Evolutionary conservation across 2,329 filamentous ascomycete genomes (phyloP).

Genomic region (Venturiaceae sp.): DNA sequence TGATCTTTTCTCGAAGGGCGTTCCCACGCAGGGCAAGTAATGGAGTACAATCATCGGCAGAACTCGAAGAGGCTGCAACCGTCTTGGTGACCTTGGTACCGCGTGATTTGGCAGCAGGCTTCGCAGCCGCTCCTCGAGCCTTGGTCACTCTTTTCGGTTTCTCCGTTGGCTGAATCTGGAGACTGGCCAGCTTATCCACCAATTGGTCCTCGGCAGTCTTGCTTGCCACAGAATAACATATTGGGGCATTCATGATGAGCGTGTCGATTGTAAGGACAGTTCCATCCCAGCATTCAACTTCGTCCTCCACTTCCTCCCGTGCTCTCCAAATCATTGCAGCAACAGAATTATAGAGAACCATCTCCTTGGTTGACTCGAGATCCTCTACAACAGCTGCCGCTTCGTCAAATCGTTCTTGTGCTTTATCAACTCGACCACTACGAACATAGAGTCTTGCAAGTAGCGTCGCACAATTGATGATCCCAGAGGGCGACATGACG

Average conservation of each 20-base stretch:
- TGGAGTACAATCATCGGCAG: not conserved
- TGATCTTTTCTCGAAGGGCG: not conserved
- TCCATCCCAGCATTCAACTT: not conserved
- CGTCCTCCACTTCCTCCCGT: slow-evolving; percentile 1
- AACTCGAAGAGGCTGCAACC: not conserved
- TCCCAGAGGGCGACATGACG: slow-evolving; percentile 30
- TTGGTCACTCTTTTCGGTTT: not conserved
- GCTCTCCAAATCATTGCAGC: not conserved
- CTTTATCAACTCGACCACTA: not conserved
- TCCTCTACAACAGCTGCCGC: not conserved
- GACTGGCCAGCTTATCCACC: not conserved
- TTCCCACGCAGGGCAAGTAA: not conserved
- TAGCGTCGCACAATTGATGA: not conserved
- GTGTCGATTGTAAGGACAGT: not conserved
- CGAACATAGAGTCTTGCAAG: not conserved
- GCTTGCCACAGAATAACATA: not conserved
- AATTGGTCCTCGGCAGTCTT: not conserved
- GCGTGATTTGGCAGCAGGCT: not conserved
- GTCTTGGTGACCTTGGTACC: not conserved
- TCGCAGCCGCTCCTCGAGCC: not conserved
- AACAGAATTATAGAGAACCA: not conserved
- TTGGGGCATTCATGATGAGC: not conserved
- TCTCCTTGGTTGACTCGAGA: not conserved
- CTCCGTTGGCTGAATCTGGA: not conserved
- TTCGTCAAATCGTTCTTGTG: not conserved